Percentiles rank a stretch among this genome's conserved stretches.
Evolutionary conservation across 106 monocot genomes (phyloP).

Genomic region (Platanthera zijinensis): DNA sequence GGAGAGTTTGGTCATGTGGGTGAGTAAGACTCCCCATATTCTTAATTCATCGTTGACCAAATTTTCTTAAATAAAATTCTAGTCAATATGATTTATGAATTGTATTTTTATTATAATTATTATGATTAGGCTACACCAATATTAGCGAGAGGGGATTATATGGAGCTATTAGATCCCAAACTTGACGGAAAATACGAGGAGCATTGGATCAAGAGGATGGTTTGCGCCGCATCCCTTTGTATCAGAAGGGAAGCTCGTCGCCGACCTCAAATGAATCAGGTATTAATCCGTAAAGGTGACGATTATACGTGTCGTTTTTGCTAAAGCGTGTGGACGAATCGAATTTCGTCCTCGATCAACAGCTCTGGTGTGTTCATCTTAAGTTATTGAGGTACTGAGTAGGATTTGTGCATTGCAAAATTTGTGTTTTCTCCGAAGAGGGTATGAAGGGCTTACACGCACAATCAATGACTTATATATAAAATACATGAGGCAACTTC

Average conservation of each 20-base stretch:
- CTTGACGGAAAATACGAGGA: conserved; percentile 46
- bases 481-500: no score
- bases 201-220: conserved; percentile 49
- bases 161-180: conserved; percentile 48
- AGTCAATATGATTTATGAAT: neutral
- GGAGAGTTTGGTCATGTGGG: conserved; percentile 84
- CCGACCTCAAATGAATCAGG: conserved; percentile 71
- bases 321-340: no score
- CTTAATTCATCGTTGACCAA: no score
- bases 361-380: no score
- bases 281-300: neutral
- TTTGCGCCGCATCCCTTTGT: conserved; percentile 58
- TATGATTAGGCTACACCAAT: conserved; percentile 47
- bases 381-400: no score
- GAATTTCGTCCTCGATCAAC: no score
- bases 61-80: no score
- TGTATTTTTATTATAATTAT: conserved; percentile 3
- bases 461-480: no score
- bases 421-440: no score
- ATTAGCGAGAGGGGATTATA: conserved; percentile 50
- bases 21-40: conserved; percentile 19
- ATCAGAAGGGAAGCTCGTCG: conserved; percentile 57
- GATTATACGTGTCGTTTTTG: no score
- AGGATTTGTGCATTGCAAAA: no score
- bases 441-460: no score